Base-by-base conservation (phyloP, 2,329 filamentous ascomycete species). In the Aurifilum marmelostoma region DNA sequence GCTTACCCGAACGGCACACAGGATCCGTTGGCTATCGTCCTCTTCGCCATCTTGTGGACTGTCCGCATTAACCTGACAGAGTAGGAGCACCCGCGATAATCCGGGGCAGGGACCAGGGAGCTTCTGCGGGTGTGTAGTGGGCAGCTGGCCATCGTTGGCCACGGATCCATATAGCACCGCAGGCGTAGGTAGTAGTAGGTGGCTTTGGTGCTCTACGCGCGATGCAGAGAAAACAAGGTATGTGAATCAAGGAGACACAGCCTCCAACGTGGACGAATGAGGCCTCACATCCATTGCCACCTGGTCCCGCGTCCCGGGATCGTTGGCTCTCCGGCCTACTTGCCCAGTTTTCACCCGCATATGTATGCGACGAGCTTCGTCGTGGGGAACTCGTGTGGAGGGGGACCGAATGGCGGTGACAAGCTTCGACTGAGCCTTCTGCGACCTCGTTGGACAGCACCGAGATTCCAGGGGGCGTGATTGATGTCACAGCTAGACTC, bases 221-320 rank as follows among this genome's bases (percentile, higher is more conserved):
- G 4, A 47, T 47, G 43, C 43, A n/a, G 21, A 47, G 43, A n/a
- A 32, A 14, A 16, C 41, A 68, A 41, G 64, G 69, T 70, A 34
- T 65, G 39, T 64, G 62, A 47, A 65, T 65, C 60, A 66, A 63
- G 43, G 64, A 66, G 54, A 66, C 64, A 67, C 65, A 69, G 64
- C 56, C 59, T 27, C 65, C 59, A 64, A 69, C 59, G 64, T 71
- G 67, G 59, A 68, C 64, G 56, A 67, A 65, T 69, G 61, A 65
- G 59, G 52, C 60, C 54, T 16, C 41, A 8, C 14, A 37, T 14
- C 12, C n/a, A 9, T 54, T 65, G 67, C 62, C 56, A 60, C 47
- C 32, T 60, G 56, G 54, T 29, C 47, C 18, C 7, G 41, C 63
- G 59, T 27, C 65, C 52, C 63, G 62, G 34, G 11, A 32, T 52